These are phyloP conservation scores for Allium sativum DNA, from an alignment of 106 monocot species.

Conservation along the genomic window DNA sequence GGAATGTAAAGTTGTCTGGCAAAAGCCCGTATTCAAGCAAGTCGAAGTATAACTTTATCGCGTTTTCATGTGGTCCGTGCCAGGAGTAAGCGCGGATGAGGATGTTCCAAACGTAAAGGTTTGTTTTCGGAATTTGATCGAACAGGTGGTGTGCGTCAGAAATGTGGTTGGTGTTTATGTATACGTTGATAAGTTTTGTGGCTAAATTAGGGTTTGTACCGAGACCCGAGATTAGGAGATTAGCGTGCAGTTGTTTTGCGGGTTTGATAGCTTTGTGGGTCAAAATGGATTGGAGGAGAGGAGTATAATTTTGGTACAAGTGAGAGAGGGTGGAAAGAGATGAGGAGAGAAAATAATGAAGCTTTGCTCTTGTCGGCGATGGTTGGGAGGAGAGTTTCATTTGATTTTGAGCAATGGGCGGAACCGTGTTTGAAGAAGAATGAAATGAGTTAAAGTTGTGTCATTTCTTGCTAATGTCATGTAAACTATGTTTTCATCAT, in stretches of 20 bases:
- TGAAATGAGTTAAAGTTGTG: too few species aligned
- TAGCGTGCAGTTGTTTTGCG: conserved; percentile 60
- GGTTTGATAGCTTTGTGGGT: conserved; percentile 23
- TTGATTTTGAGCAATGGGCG: too few species aligned
- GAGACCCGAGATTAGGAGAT: conserved; percentile 48
- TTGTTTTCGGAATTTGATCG: conserved; percentile 35
- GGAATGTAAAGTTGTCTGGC: conserved; percentile 81
- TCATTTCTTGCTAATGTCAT: too few species aligned
- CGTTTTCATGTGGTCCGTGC: conserved; percentile 13
- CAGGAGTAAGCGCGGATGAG: conserved; percentile 52
- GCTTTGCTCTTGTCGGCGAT: too few species aligned
- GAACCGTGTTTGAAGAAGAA: too few species aligned
- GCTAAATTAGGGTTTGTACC: conserved; percentile 24
- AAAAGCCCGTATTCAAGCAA: conserved; percentile 35
- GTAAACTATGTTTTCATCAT: too few species aligned
- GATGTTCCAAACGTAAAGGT: conserved; percentile 58
- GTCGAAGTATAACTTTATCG: conserved; percentile 30
- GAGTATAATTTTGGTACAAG: conserved; percentile 13
- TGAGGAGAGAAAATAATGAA: neutral
- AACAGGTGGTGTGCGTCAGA: conserved; percentile 41
- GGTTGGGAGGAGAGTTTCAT: too few species aligned
- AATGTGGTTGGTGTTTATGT: conserved; percentile 16
- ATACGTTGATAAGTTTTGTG: conserved; percentile 51
- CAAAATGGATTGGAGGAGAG: conserved; percentile 37
- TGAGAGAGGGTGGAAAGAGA: neutral